Evolutionary conservation across 208 protist species (phyloP), one percentile per base, ranked within the genome.

Genomic region (Angomonas desouzai): DNA sequence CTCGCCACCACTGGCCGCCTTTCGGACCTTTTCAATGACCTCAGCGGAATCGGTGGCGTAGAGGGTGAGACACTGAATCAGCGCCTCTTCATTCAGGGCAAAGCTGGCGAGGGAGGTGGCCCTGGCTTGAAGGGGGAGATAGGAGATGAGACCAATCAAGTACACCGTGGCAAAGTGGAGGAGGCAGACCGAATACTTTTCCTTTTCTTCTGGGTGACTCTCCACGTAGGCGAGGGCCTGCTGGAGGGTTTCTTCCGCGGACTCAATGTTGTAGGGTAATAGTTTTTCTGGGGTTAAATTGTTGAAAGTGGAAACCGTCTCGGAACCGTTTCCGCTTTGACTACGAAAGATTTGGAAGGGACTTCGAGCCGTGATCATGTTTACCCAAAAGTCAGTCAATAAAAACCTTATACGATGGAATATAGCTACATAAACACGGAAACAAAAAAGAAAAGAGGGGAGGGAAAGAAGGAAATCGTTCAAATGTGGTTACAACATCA

Each of bases 261-360:
- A 63, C 1, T 60, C 48, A 10, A 96, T 81, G 36, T 87, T 90
- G 74, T 84, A 96, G 6, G 83, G 84, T 16, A 93, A 73, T 0
- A 68, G 22, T n/a, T 76, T 72, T 51, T 89, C 86, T 25, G 62
- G 71, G 9, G 76, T 45, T 18, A 96, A 73, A 0, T 72, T 73
- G 61, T 79, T 85, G 75, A 93, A 96, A 7, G 60, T 57, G 0
- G 60, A 62, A 25, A 87, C 70, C 11, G 62, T 84, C 9, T 69
- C 69, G 27, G 13, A 27, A 9, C 34, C 38, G 51, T 62, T 47
- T 49, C 59, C 63, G 32, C 74, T 62, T 20, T 74, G 71, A 4
- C 45, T 62, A 58, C 81, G 84, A 63, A 77, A 96, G 18, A 96
- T 77, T 47, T 96, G 89, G 68, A 83, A 92, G 0, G 89, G 66